Evolutionary conservation across 2,329 filamentous ascomycete species (phyloP), one percentile per base, ranked within the genome.

Genomic region (Scedosporium boydii): DNA sequence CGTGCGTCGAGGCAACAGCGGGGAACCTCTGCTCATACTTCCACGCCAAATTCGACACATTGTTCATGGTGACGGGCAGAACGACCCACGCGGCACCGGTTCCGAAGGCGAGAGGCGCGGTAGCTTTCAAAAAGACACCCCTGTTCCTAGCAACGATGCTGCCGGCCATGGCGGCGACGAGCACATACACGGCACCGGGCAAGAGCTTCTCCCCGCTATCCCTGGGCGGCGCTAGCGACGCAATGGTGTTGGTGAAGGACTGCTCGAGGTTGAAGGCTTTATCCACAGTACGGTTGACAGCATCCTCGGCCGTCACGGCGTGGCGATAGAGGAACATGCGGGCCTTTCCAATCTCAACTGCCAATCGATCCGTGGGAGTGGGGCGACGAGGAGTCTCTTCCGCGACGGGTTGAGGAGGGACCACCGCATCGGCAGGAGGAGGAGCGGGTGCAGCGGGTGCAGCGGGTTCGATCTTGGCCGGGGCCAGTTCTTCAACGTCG

Each of bases 81-180:
- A 96, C 87, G 65, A 87, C 81, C 86, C 92, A 95, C 64, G 90
- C 92, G 63, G 92, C 90, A 62, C 87, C 87, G 66, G 96, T 78
- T 67, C 93, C 95, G 53, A 97, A 85, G 21, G 87, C 87, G 59
- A 93, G 76, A 10, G 95, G 95, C 1, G 90, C 82, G 1, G 87
- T 80, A 61, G 88, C 87, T 68, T 95, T 87, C 61, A 99, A 79
- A 65, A 96, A 74, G 66, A 98, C 82, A 75, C 89, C 93, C 69
- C 93, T 87, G 80, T 96, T 96, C 66, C 93, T 87, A 62, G 90
- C 86, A 62, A 97, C 80, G 73, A 99, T 98, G 75, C 87, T 92
- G 68, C 93, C 95, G 42, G 95, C 91, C 93, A 99, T 97, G 69
- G 91, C 87, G 51, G 93, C 88, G 58, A 99, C 93, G 34, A 97